Percentiles rank a stretch among this genome's conserved stretches.
These are phyloP conservation scores for Paramyrothecium sp. DNA, from an alignment of 2,329 filamentous ascomycete genomes.

Conservation along the genomic window DNA sequence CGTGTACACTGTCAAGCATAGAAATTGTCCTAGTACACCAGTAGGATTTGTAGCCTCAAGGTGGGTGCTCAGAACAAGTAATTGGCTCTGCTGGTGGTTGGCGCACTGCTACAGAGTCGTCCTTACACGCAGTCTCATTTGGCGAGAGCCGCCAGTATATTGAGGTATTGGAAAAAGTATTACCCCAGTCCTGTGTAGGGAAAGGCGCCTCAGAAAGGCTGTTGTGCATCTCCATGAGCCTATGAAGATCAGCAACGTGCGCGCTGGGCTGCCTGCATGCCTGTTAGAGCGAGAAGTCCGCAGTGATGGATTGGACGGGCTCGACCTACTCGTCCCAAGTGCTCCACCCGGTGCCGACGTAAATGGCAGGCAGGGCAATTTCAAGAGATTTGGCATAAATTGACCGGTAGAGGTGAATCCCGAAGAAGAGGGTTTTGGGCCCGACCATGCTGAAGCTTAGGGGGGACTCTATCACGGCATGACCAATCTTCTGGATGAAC, in stretches of 20 bases:
- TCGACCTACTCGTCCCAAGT: slow-evolving; percentile 48
- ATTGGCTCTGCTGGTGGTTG: too few relatives aligned
- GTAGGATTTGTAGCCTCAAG: too few relatives aligned
- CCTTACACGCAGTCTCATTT: too few relatives aligned
- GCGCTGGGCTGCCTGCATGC: slow-evolving; percentile 1
- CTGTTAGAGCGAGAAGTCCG: not conserved
- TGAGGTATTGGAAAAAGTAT: slow-evolving; percentile 21
- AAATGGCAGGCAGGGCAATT: slow-evolving; percentile 45
- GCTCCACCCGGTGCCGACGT: slow-evolving; percentile 55
- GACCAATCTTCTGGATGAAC: slow-evolving; percentile 56
- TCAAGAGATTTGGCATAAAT: slow-evolving; percentile 52
- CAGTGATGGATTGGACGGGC: slow-evolving; percentile 12
- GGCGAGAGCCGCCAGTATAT: slow-evolving; percentile 21
- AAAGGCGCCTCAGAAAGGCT: slow-evolving; percentile 14
- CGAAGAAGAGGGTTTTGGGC: slow-evolving; percentile 53
- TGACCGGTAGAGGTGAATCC: slow-evolving; percentile 57
- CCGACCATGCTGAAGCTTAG: slow-evolving; percentile 50
- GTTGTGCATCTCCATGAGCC: slow-evolving; percentile 19
- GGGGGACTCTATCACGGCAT: slow-evolving; percentile 50
- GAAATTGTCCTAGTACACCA: too few relatives aligned
- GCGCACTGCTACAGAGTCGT: too few relatives aligned
- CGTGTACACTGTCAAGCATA: too few relatives aligned
- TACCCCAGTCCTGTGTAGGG: slow-evolving; percentile 16
- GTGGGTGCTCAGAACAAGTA: too few relatives aligned
- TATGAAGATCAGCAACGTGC: slow-evolving; percentile 13